Base-by-base conservation (phyloP, 177 flowering plant species). In the Tripterygium wilfordii region DNA sequence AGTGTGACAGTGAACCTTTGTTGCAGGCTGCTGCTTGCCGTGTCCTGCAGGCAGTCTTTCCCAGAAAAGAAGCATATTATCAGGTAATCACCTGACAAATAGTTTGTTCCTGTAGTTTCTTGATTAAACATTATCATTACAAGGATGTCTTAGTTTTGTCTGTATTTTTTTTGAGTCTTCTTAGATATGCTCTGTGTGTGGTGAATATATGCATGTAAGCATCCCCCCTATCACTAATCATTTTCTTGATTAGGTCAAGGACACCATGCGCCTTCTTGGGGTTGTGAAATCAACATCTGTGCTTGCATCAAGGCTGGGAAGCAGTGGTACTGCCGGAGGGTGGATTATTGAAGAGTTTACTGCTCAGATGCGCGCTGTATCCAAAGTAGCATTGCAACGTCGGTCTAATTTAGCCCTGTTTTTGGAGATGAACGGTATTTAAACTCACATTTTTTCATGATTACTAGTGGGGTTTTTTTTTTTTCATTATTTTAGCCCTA, bases 351-450 rank as follows among this genome's bases (percentile, higher is more conserved):
- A 85, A 67, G 99, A 94, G 65, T 89, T 89, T 45, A 89, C 85
- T 26, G 79, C 88, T 22, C 99, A 89, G 67, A 77, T 94, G 86
- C 92, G 78, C 65, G 90, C 96, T 28, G 92, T 90, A n/a, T 89
- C 92, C 36, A 89, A 78, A 68, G 83, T 94, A 71, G 97, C 96
- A 42, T 58, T 94, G 74, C 88, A 85, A 35, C 96, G 97, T 8
- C 76, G 86, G 39, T 63, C 79, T 9, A 94, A 89, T 68, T 67
- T 94, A 68, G 92, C 95, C 20, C 51, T 63, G 22, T 94, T 94
- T 49, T 67, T 94, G 69, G 97, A 89, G 65, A 75, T 43, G 35
- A 76, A 89, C 74, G 99, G 99, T 92, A 89, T 19, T 35, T 5
- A 32, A 30, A n/a, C n/a, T n/a, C n/a, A n/a, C n/a, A n/a, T n/a